Percentiles rank a stretch among this genome's conserved stretches.
Evolutionary conservation across 2,329 filamentous ascomycete genomes (phyloP).

Genomic region (Neoascochyta sp.): DNA sequence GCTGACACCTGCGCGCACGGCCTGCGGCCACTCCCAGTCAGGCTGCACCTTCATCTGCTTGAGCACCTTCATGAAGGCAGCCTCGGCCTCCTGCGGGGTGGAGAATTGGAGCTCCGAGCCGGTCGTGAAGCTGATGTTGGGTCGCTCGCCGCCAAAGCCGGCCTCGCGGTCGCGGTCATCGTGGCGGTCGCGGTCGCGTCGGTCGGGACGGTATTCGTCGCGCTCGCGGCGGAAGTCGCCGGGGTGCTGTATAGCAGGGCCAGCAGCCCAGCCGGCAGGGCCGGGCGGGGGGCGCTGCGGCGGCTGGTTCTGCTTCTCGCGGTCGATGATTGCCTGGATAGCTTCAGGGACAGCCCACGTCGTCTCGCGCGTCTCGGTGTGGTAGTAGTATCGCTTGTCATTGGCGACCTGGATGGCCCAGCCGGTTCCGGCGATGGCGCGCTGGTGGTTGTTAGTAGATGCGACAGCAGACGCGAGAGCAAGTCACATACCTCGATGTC

Average conservation of each 20-base stretch:
- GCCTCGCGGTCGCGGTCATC: constrained; percentile 47
- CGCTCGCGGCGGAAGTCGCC: constrained; percentile 37
- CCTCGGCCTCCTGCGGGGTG: constrained; percentile 79
- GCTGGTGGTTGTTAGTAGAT: constrained; percentile 49
- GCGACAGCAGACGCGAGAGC: not conserved
- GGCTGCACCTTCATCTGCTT: constrained; percentile 80
- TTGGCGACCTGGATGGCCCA: constrained; percentile 93
- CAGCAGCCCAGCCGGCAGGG: constrained; percentile 57
- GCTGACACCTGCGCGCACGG: constrained; percentile 78
- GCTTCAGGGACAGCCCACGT: constrained; percentile 90
- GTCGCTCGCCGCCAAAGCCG: constrained; percentile 41
- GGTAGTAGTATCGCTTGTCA: constrained; percentile 90
- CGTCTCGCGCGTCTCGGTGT: constrained; percentile 85
- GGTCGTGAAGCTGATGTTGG: constrained; percentile 39
- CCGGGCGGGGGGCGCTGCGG: constrained; percentile 39
- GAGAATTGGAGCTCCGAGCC: constrained; percentile 51
- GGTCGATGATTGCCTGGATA: constrained; percentile 67
- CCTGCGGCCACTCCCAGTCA: constrained; percentile 90
- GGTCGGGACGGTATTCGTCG: constrained; percentile 27
- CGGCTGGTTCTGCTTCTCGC: constrained; percentile 54
- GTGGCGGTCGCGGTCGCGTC: constrained; percentile 40
- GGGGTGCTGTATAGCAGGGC: constrained; percentile 44
- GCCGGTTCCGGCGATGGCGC: constrained; percentile 73
- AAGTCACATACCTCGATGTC: constrained; percentile 64
- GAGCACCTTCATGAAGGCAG: constrained; percentile 86